Evolutionary conservation across 345 rosid genomes (phyloP).

Genomic region (Firmiana major): DNA sequence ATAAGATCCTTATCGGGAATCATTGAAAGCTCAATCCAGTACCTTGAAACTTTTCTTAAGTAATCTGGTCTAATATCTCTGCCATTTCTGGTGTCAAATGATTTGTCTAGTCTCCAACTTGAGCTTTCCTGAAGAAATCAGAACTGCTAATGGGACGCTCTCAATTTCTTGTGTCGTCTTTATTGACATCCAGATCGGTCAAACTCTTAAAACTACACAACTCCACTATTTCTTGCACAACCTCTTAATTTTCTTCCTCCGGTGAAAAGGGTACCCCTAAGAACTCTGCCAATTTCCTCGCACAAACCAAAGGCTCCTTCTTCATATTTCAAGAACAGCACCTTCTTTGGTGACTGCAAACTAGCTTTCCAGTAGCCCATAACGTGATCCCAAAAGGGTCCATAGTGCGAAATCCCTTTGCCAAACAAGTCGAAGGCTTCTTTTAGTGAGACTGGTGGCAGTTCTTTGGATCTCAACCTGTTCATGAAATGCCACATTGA

Average conservation of each 20-base stretch:
- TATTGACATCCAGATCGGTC: slow-evolving; percentile 31
- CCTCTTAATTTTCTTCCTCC: slow-evolving; percentile 22
- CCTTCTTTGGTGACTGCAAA: not conserved
- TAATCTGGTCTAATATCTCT: slow-evolving; percentile 12
- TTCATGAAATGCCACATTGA: slow-evolving; percentile 29
- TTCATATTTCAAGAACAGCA: slow-evolving; percentile 18
- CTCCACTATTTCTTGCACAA: slow-evolving; percentile 21
- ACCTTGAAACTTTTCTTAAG: slow-evolving; percentile 14
- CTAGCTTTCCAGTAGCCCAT: slow-evolving; percentile 9
- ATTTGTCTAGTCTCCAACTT: slow-evolving; percentile 35
- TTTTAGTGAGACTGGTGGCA: not conserved
- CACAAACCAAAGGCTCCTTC: slow-evolving; percentile 14
- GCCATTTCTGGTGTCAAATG: slow-evolving; percentile 25
- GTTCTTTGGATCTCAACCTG: not conserved
- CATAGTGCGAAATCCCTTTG: not conserved
- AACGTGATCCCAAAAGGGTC: slow-evolving; percentile 12
- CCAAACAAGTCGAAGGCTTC: slow-evolving; percentile 8
- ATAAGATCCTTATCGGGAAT: no score
- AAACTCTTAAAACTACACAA: slow-evolving; percentile 35
- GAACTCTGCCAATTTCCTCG: slow-evolving; percentile 28
- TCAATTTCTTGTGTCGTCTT: not conserved
- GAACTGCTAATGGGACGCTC: not conserved
- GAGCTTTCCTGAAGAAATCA: slow-evolving; percentile 31
- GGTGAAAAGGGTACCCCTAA: slow-evolving; percentile 12
- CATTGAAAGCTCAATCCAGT: slow-evolving; percentile 19